Evolutionary conservation across 2,329 filamentous ascomycete genomes (phyloP), one percentile per base, ranked within the genome.

Genomic region (Colletotrichum neosansevieriae): DNA sequence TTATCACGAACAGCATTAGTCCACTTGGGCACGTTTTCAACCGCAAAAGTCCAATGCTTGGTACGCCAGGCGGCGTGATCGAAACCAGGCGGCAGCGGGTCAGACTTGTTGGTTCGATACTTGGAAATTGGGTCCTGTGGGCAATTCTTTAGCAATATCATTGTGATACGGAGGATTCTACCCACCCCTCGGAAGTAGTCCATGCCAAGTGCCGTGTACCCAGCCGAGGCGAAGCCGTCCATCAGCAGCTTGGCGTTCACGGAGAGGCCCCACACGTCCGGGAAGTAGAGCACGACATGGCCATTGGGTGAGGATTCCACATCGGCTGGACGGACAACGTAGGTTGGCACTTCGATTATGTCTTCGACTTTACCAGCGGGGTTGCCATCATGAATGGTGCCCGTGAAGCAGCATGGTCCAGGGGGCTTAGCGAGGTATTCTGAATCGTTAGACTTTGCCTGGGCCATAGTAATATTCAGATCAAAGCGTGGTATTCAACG

Each of bases 61-160:
- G 67, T 61, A 63, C 81, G 82, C 84, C 84, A 86, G 6, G 81
- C 83, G 36, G 80, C 79, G 21, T 79, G 81, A 72, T 86, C 83
- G 64, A 86, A 86, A 32, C 73, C 76, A 2, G 78, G 76, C 1
- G 65, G 65, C 40, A 59, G 49, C 47, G 66, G 66, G 19, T 79
- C 74, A 66, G 60, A 74, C 61, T 70, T 68, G 34, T 56, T 15
- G 40, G 19, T 74, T 24, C 79, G 74, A 63, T 84, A 79, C 47
- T 82, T 83, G 72, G 75, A 80, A 4, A 84, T 76, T 0, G 82
- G 79, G 71, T 84, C 82, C 79, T 82, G 50, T 15, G 17, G 36
- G 2, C 24, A 29, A 21, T n/a, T 19, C 0, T 2, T 44, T 2
- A 29, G 21, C 3, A 42, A 42, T 6, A 3, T 7, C 2, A 9